phyloP scores from a whole-genome alignment of 164 flowering plant genomes.

The Platanus orientalis region DNA sequence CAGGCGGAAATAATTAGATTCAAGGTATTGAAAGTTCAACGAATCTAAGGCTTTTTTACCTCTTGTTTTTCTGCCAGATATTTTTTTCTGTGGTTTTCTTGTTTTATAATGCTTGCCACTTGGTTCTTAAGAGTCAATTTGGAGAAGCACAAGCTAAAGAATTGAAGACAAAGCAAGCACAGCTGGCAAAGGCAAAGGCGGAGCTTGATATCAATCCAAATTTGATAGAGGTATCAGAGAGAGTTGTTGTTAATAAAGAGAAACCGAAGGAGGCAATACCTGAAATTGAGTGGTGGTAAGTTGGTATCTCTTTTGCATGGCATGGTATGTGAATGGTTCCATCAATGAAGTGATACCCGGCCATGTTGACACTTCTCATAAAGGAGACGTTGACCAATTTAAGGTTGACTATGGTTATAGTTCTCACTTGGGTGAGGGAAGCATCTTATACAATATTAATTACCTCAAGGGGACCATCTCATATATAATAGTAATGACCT shows the following conservation, averaged over 20 bases:
- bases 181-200: slow-evolving; percentile 82
- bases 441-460: too few relatives aligned
- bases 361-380: too few relatives aligned
- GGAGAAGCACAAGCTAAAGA: slow-evolving; percentile 98
- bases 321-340: neutral
- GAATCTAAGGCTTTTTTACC: neutral
- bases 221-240: slow-evolving; percentile 89
- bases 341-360: neutral
- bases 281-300: slow-evolving; percentile 96
- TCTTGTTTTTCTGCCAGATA: neutral
- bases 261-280: slow-evolving; percentile 87
- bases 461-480: too few relatives aligned
- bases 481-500: too few relatives aligned
- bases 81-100: neutral
- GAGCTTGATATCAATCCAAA: slow-evolving; percentile 95
- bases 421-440: too few relatives aligned
- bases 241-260: slow-evolving; percentile 66
- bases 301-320: slow-evolving; percentile 3
- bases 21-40: slow-evolving; percentile 46
- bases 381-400: neutral
- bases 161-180: slow-evolving; percentile 84
- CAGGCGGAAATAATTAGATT: slow-evolving; percentile 79
- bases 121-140: slow-evolving; percentile 68
- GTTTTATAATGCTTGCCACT: neutral
- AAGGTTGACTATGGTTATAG: too few relatives aligned